phyloP scores from a whole-genome alignment of 768 basidiomycete species.

The Boletus eberwhitei region DNA sequence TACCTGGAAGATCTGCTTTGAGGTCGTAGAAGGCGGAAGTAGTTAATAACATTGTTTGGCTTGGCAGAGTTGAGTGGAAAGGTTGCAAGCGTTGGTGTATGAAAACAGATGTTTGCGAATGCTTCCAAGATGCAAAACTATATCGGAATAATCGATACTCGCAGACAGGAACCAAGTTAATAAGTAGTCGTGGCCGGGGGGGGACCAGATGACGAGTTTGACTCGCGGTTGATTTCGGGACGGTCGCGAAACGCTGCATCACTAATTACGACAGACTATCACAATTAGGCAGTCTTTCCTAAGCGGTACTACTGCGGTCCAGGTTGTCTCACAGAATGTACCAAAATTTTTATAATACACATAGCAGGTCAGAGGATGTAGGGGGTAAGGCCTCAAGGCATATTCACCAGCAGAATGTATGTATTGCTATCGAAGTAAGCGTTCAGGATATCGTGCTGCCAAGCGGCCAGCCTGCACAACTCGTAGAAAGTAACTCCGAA shows the following conservation, averaged over 20 bases:
- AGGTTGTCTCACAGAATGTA: no score
- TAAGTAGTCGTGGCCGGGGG: background rate
- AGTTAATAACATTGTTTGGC: conserved; percentile 22
- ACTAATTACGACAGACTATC: background rate
- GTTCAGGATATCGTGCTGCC: no score
- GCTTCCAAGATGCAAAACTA: background rate
- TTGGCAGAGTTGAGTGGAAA: conserved; percentile 11
- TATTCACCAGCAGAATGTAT: no score
- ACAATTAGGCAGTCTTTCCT: background rate
- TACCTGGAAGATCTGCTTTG: conserved; percentile 59
- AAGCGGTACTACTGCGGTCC: background rate
- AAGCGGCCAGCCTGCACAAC: no score
- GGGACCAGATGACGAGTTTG: conserved; percentile 1
- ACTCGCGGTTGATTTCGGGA: background rate
- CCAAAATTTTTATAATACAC: background rate
- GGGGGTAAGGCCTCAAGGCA: no score
- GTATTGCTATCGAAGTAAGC: no score
- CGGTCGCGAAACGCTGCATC: conserved; percentile 2
- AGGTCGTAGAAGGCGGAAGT: conserved; percentile 58
- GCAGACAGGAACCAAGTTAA: background rate
- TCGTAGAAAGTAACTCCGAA: background rate
- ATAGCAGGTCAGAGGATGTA: no score
- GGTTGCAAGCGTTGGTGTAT: conserved; percentile 5
- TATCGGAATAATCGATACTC: background rate
- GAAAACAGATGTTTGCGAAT: background rate